These are phyloP conservation scores for Dothideomycetidae sp. DNA, from an alignment of 2,329 filamentous ascomycete genomes.

Conservation along the genomic window DNA sequence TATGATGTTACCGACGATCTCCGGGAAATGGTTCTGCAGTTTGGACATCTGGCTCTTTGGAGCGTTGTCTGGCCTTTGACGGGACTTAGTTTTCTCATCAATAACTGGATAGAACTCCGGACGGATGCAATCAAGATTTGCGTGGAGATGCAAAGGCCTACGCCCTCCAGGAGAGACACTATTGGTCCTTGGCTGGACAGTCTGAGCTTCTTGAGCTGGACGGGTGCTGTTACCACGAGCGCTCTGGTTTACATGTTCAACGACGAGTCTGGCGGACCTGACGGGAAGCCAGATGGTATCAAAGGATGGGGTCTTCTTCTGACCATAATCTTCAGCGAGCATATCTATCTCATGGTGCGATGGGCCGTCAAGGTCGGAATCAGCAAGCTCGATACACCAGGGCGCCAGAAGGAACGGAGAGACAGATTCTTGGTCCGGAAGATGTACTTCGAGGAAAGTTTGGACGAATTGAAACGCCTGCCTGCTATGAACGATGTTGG, in stretches of 20 bases:
- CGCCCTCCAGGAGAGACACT: conserved; percentile 78
- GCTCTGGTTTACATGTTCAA: conserved; percentile 85
- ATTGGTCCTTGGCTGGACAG: conserved; percentile 87
- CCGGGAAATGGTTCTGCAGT: conserved; percentile 76
- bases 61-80: conserved; percentile 93
- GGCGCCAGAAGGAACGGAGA: conserved; percentile 68
- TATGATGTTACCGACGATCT: conserved; percentile 90
- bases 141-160: conserved; percentile 73
- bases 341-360: conserved; percentile 71
- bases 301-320: conserved; percentile 69
- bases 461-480: conserved; percentile 40
- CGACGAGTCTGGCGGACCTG: conserved; percentile 48
- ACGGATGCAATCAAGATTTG: conserved; percentile 93
- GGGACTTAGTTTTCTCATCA: conserved; percentile 72
- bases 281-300: conserved; percentile 55
- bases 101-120: conserved; percentile 92
- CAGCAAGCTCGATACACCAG: conserved; percentile 69
- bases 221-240: conserved; percentile 75
- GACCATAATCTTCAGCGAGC: conserved; percentile 72
- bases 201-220: conserved; percentile 81
- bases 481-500: conserved; percentile 34
- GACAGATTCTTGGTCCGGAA: conserved; percentile 72
- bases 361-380: conserved; percentile 59
- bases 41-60: conserved; percentile 80
- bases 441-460: conserved; percentile 58